These are phyloP conservation scores for Mycena albidolilacea DNA, from an alignment of 768 basidiomycete species.

Conservation along the genomic window DNA sequence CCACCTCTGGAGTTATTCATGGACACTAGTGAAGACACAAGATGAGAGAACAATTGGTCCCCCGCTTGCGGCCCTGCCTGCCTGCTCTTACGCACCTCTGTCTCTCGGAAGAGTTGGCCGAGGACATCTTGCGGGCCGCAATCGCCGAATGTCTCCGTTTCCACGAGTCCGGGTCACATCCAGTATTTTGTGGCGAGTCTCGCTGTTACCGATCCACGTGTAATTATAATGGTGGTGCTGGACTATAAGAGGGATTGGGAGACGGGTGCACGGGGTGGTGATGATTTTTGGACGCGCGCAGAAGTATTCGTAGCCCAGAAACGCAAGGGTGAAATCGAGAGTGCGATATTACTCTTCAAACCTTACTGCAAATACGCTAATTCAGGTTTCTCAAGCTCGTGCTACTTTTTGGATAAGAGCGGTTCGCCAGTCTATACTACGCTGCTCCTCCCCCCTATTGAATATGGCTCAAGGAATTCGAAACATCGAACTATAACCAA, in stretches of 20 bases:
- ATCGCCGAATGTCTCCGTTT: not conserved
- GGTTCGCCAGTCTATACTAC: too few species aligned
- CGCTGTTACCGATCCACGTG: slow-evolving; percentile 2
- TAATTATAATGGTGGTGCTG: not conserved
- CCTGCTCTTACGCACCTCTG: slow-evolving; percentile 17
- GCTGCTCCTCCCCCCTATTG: too few species aligned
- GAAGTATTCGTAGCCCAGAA: not conserved
- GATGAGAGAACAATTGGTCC: not conserved
- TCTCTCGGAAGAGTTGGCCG: not conserved
- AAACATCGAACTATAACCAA: too few species aligned
- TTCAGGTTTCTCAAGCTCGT: not conserved
- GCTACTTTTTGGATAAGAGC: not conserved
- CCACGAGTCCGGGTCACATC: too few species aligned
- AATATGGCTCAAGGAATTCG: too few species aligned
- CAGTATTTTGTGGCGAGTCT: not conserved
- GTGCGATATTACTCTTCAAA: not conserved
- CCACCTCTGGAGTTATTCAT: not conserved
- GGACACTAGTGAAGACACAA: not conserved
- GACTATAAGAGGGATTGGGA: not conserved
- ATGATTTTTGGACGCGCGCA: slow-evolving; percentile 3
- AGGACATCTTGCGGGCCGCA: not conserved
- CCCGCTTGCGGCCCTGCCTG: slow-evolving; percentile 7
- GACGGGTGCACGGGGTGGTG: not conserved
- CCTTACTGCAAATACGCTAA: not conserved
- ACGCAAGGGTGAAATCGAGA: slow-evolving; percentile 13